These are phyloP conservation scores for Tolypocladium guangdongense DNA, from an alignment of 2,329 filamentous ascomycete genomes.

Conservation along the genomic window DNA sequence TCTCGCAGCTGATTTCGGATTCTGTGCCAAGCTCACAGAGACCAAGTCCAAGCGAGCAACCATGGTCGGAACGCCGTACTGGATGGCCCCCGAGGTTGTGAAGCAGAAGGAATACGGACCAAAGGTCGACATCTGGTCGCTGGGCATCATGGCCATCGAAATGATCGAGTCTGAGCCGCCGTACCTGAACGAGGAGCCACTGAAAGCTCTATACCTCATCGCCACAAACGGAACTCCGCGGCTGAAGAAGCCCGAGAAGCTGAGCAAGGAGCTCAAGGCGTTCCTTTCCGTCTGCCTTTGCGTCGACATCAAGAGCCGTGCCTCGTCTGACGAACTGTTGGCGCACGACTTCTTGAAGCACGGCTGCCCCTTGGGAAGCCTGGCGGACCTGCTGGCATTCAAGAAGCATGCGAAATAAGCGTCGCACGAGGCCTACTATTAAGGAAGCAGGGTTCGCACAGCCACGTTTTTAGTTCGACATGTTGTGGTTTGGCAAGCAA, in stretches of 20 bases:
- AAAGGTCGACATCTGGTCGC: slow-evolving; percentile 97
- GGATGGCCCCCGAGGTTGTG: slow-evolving; percentile 99
- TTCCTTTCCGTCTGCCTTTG: slow-evolving; percentile 95
- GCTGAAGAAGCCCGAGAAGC: slow-evolving; percentile 95
- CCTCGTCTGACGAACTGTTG: slow-evolving; percentile 80
- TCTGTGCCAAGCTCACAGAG: slow-evolving; percentile 97
- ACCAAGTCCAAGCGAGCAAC: slow-evolving; percentile 94
- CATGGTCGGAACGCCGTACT: slow-evolving; percentile 98
- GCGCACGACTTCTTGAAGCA: slow-evolving; percentile 90
- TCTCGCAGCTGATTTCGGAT: slow-evolving; percentile 84
- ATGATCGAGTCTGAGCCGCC: slow-evolving; percentile 99
- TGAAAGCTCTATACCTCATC: slow-evolving; percentile 95
- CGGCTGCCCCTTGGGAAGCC: slow-evolving; percentile 71
- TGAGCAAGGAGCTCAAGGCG: slow-evolving; percentile 94
- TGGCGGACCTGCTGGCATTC: slow-evolving; percentile 82
- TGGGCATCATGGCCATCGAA: slow-evolving; percentile 99
- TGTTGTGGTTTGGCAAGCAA: background rate
- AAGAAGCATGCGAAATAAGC: slow-evolving; percentile 59
- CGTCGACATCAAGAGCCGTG: slow-evolving; percentile 89
- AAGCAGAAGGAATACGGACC: slow-evolving; percentile 98
- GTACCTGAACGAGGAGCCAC: slow-evolving; percentile 93
- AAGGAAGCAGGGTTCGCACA: background rate
- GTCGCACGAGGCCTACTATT: background rate
- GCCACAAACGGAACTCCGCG: slow-evolving; percentile 95
- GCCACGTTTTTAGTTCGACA: background rate